Base-by-base conservation (phyloP, 78 protist species). In the Dictyostelium citrinum region DNA sequence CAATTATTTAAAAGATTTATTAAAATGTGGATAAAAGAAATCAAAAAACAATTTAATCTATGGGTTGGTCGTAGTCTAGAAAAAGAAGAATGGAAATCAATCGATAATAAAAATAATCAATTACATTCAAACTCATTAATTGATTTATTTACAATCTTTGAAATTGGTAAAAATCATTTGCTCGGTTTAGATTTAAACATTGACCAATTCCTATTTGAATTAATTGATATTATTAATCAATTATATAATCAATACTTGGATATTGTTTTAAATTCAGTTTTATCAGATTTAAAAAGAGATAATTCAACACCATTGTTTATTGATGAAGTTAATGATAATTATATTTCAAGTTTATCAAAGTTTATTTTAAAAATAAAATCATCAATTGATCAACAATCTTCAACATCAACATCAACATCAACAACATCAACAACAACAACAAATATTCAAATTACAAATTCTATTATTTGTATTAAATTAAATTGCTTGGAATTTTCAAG, bases 101-200 rank as follows among this genome's bases (percentile, higher is more conserved):
- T 74, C 0, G 92, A 86, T 86, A 9, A 10, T 5, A 86, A 86
- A 35, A 86, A 86, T 14, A 77, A 77, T 20, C 10, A 76, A 43
- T n/a, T 86, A n/a, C 92, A 86, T 64, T 75, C 92, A 5, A 20
- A 37, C 11, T 76, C 84, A 76, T 43, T 61, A 3, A 27, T 76
- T 9, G 92, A 86, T 77, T 22, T 86, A 45, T 86, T 86, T 51
- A 43, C 80, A 5, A 86, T 86, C 8, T 86, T 86, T 75, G 92
- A 86, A 68, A 58, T 86, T 61, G 92, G 84, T 22, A 86, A 86
- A 45, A 86, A 86, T 86, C 92, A 86, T 77, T 29, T 86, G 14
- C 17, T 86, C 3, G 45, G 60, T 29, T 12, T 86, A 29, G 64
- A 64, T 41, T n/a, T 64, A 22, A 22, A 29, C 29, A 31, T 86